phyloP scores from a whole-genome alignment of 331 rosid species.

The Cucumis variabilis region DNA sequence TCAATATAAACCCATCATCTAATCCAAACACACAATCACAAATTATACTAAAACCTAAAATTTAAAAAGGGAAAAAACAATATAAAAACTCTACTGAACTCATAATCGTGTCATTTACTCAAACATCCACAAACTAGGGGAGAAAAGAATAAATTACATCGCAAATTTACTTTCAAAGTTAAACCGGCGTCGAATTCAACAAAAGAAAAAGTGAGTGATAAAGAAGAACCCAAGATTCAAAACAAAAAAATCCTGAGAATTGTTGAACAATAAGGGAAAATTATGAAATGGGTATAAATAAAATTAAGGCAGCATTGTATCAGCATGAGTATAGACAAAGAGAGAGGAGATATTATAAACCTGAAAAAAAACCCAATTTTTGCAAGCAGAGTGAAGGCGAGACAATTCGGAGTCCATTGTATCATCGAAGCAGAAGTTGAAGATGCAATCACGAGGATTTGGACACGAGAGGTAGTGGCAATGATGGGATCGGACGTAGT shows the following conservation, averaged over 20 bases:
- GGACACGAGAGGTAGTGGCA: too few relatives aligned
- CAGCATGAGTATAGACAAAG: too few relatives aligned
- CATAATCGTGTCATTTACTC: constrained; percentile 12
- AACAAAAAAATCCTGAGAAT: not conserved
- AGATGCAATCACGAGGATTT: too few relatives aligned
- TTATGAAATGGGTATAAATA: not conserved
- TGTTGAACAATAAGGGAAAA: not conserved
- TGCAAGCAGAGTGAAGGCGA: too few relatives aligned
- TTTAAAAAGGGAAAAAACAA: not conserved
- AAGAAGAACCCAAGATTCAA: not conserved
- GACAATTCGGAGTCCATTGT: too few relatives aligned
- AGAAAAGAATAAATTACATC: too few relatives aligned
- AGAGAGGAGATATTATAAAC: too few relatives aligned
- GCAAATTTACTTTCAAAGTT: not conserved
- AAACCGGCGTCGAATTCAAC: not conserved
- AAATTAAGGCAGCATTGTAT: not conserved
- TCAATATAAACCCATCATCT: constrained; percentile 13
- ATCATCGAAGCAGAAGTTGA: too few relatives aligned
- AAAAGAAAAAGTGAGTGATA: constrained; percentile 10
- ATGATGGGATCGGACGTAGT: too few relatives aligned
- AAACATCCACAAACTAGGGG: too few relatives aligned
- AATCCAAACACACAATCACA: constrained; percentile 16
- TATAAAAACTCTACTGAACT: too few relatives aligned
- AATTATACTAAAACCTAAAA: constrained; percentile 12
- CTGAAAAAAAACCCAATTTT: too few relatives aligned